Evolutionary conservation across 768 basidiomycete species (phyloP).

Genomic region (Infundibulicybe gibba): DNA sequence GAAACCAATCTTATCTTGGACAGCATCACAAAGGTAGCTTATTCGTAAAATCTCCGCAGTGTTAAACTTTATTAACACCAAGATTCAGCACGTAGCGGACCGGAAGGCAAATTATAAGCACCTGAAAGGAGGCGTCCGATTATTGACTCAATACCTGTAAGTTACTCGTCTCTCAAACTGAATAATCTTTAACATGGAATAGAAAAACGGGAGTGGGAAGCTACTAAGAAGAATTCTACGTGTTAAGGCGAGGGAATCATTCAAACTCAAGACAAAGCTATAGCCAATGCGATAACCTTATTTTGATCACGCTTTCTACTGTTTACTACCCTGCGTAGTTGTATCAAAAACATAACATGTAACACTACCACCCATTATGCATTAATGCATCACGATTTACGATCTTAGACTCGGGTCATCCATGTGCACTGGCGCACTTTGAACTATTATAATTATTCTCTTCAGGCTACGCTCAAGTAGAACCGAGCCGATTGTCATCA

Average conservation of each 20-base stretch:
- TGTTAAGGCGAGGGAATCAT: conserved; percentile 15
- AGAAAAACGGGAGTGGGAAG: conserved; percentile 59
- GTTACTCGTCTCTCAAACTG: neutral
- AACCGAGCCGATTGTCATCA: too few relatives aligned
- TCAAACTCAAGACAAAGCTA: conserved; percentile 10
- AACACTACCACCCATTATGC: neutral
- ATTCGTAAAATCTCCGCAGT: neutral
- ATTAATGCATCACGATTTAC: neutral
- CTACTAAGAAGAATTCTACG: conserved; percentile 41
- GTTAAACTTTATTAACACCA: too few relatives aligned
- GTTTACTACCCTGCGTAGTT: neutral
- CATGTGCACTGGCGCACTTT: neutral
- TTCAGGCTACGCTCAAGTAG: too few relatives aligned
- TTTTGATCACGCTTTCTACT: too few relatives aligned
- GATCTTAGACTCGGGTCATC: neutral
- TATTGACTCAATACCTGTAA: conserved; percentile 29
- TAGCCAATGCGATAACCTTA: neutral
- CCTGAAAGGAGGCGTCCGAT: conserved; percentile 39
- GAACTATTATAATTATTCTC: too few relatives aligned
- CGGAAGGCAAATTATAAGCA: conserved; percentile 49
- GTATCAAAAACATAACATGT: neutral
- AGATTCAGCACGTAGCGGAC: conserved; percentile 40
- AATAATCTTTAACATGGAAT: neutral
- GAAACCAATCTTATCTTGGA: conserved; percentile 28
- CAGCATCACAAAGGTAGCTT: conserved; percentile 39